Evolutionary conservation across 2,329 filamentous ascomycete species (phyloP).

Genomic region (Xenosphaeropsis pyriputrescens): DNA sequence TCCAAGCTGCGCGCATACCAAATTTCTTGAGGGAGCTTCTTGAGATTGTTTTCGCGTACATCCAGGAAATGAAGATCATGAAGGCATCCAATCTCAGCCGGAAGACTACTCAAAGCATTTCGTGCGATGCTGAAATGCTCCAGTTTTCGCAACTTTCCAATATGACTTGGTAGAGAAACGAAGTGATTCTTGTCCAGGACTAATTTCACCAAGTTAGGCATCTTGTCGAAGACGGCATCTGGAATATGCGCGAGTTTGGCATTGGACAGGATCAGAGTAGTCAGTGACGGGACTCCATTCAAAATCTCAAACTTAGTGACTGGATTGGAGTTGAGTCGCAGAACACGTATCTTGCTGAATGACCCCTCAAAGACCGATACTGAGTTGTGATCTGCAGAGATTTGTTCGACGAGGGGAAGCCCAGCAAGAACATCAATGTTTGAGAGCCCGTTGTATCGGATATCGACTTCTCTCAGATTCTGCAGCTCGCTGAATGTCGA

Average conservation of each 20-base stretch:
- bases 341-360: constrained; percentile 70
- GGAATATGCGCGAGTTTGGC: constrained; percentile 80
- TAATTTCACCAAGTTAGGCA: constrained; percentile 75
- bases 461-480: constrained; percentile 79
- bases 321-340: constrained; percentile 89
- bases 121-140: constrained; percentile 91
- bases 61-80: constrained; percentile 76
- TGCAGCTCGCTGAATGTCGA: constrained; percentile 56
- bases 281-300: constrained; percentile 63
- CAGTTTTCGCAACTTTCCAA: constrained; percentile 68
- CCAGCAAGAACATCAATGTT: constrained; percentile 78
- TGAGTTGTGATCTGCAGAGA: constrained; percentile 84
- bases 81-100: constrained; percentile 76
- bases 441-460: constrained; percentile 82
- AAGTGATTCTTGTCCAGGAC: constrained; percentile 94
- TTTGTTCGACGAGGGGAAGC: constrained; percentile 73
- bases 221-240: constrained; percentile 75
- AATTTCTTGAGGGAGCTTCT: constrained; percentile 77
- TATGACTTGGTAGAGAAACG: constrained; percentile 71
- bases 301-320: constrained; percentile 85
- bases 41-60: constrained; percentile 85
- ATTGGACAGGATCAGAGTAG: constrained; percentile 77
- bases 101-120: constrained; percentile 74
- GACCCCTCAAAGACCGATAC: constrained; percentile 80
- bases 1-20: constrained; percentile 90